Evolutionary conservation across 805 yeast species (phyloP), one percentile per base, ranked within the genome.

Genomic region (Kuraishia molischiana): DNA sequence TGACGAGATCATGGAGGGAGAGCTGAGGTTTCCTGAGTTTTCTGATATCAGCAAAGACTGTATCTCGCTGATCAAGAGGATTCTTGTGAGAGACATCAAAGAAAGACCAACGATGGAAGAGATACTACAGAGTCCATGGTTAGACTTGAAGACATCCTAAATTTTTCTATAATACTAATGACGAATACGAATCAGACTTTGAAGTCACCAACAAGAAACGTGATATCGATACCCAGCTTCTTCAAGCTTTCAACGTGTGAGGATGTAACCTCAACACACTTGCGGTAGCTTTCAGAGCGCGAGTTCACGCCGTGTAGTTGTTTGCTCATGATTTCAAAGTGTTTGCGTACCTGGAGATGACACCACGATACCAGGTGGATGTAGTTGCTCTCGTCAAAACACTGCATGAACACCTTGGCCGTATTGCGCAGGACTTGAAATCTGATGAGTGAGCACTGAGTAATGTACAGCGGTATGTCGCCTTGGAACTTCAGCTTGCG

Each of bases 1-100:
- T 35, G 97, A 90, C 57, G 97, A 89, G 56, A 92, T 92, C 38
- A 76, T 89, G 75, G 95, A 86, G 46, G 95, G 95, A 1, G 89
- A 81, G 35, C 59, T 89, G 43, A 69, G 84, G 34, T 65, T 86
- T 29, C 94, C 95, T 1, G 66, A 36, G 20, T 54, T 35, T 39
- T 47, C 61, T 42, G 67, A 71, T n/a, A 69, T 77, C 17, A 77
- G 85, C 49, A 78, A 72, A 1, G 72, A 64, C 2, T 74, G 89
- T 47, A 60, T 75, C 20, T 66, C 65, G 4, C 64, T 89, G 52
- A 81, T 89, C 32, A 62, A 63, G 41, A 65, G 53, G 47, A 84
- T 89, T 32, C 64, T 90, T 43, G 74, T 74, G n/a, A 70, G 92
- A 36, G 79, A 80, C 38, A 66, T 82, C 17, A 62, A 63, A 6